Evolutionary conservation across 768 basidiomycete species (phyloP).

Genomic region (Tulasnella sp.): DNA sequence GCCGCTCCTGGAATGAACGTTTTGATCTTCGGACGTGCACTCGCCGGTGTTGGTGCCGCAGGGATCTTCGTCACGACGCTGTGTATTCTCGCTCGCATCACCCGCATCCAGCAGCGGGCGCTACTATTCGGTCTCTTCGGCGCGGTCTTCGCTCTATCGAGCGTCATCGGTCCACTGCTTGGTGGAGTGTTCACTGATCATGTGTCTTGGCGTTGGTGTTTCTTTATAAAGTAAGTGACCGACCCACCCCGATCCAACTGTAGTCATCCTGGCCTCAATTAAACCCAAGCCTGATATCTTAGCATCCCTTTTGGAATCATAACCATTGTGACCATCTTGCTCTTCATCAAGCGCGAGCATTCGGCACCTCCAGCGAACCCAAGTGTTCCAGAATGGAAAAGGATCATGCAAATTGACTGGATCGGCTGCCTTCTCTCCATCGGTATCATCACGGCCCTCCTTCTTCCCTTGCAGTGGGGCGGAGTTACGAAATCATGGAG

Average conservation of each 20-base stretch:
- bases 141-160: conserved; percentile 32
- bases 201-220: conserved; percentile 37
- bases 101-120: conserved; percentile 17
- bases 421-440: conserved; percentile 2
- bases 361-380: neutral
- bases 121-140: conserved; percentile 8
- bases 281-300: too few relatives aligned
- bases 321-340: conserved; percentile 18
- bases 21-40: conserved; percentile 26
- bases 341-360: conserved; percentile 16
- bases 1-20: conserved; percentile 17
- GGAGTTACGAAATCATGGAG: conserved; percentile 37
- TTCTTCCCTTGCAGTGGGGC: conserved; percentile 40
- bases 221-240: conserved; percentile 31
- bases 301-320: conserved; percentile 18
- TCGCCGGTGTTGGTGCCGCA: conserved; percentile 18
- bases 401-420: conserved; percentile 5
- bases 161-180: conserved; percentile 37
- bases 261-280: neutral
- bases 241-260: neutral
- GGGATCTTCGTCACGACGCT: conserved; percentile 19
- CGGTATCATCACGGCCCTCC: conserved; percentile 6
- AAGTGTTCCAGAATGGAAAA: neutral
- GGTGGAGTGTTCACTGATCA: conserved; percentile 38
- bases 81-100: conserved; percentile 20